Conservation (phyloP, 139 green algal species). For the Desmodesmus armatus region DNA sequence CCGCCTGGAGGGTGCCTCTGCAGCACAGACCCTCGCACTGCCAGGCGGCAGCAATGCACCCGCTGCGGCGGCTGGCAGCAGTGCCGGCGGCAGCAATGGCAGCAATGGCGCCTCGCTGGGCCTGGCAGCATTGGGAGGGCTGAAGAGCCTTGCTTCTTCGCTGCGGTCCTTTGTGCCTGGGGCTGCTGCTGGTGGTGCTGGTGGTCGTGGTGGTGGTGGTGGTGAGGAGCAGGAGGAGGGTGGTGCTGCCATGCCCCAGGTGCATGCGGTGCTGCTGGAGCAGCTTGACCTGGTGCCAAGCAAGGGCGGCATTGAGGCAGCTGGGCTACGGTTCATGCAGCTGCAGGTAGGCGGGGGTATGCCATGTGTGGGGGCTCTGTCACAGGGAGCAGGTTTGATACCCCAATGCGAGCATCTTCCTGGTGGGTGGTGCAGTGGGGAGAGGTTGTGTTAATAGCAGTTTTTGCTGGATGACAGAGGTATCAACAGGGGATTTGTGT, state of each 20-base stretch:
- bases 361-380: too few species aligned
- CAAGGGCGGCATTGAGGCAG: conserved; percentile 31
- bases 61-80: not conserved
- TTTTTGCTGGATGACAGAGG: too few species aligned
- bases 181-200: conserved; percentile 5
- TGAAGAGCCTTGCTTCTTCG: not conserved
- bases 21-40: conserved; percentile 15
- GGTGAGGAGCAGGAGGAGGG: too few species aligned
- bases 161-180: not conserved
- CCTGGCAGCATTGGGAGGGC: not conserved
- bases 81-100: not conserved
- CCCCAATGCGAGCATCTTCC: too few species aligned
- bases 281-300: conserved; percentile 39
- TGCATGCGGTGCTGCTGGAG: conserved; percentile 40
- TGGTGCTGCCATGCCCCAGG: conserved; percentile 1
- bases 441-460: too few species aligned
- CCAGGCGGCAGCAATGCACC: not conserved
- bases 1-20: not conserved
- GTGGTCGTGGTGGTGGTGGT: not conserved
- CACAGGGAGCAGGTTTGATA: too few species aligned
- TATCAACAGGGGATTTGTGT: too few species aligned
- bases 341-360: conserved; percentile 46
- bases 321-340: conserved; percentile 24
- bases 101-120: not conserved
- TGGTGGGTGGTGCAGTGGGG: too few species aligned